Conservation (phyloP, 1,139 yeast species). For the Debaryomyces sp. region DNA sequence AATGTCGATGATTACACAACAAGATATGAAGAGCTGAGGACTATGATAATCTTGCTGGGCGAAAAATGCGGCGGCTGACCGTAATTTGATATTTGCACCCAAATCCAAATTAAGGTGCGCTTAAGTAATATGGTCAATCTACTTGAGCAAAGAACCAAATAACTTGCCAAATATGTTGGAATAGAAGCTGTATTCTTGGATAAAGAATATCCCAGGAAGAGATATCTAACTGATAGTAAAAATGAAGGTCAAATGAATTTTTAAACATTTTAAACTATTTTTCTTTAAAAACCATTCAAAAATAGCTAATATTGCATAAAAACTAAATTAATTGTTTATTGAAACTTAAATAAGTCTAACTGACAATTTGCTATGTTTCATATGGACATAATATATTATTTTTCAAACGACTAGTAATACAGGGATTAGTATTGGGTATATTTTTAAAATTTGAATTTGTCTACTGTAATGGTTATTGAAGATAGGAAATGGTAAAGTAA, state of each 20-base stretch:
- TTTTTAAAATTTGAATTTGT: background rate
- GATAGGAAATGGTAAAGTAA: background rate
- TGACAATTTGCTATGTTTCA: too few species aligned
- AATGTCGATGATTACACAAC: too few species aligned
- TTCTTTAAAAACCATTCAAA: too few species aligned
- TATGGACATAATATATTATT: background rate
- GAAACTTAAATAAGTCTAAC: too few species aligned
- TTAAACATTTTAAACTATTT: too few species aligned
- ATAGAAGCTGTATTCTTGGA: background rate
- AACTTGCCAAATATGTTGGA: background rate
- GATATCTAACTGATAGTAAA: too few species aligned
- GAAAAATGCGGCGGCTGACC: background rate
- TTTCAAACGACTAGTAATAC: background rate
- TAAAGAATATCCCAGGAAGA: too few species aligned
- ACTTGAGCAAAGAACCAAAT: background rate
- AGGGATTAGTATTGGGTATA: background rate
- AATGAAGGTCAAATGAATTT: too few species aligned
- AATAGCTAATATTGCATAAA: too few species aligned
- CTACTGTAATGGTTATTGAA: background rate
- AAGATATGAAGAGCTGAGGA: too few species aligned
- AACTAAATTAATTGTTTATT: too few species aligned
- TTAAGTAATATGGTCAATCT: background rate
- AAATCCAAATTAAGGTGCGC: background rate
- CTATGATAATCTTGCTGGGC: background rate
- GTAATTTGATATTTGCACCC: background rate